Percentiles rank a stretch among this genome's conserved stretches.
Conservation (phyloP, 2,329 filamentous ascomycete genomes). For the Apiospora arundinis region DNA sequence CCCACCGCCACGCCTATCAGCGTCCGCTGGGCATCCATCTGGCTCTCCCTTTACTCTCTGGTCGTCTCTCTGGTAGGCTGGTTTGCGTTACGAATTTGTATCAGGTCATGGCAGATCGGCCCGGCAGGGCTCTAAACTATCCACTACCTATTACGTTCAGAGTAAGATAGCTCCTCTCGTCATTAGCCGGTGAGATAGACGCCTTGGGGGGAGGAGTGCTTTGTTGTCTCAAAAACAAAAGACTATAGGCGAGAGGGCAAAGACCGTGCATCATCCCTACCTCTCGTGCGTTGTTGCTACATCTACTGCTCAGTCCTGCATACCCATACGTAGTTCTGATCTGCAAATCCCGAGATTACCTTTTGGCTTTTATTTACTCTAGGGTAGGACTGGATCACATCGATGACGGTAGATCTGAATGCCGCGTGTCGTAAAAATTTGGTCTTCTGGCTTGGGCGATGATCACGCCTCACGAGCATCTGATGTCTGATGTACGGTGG, state of each 20-base stretch:
- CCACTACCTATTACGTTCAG: background rate
- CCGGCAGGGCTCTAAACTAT: background rate
- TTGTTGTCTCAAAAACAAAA: slow-evolving; percentile 11
- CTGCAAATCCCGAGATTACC: background rate
- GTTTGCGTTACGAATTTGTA: slow-evolving; percentile 10
- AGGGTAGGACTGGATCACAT: background rate
- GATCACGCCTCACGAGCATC: background rate
- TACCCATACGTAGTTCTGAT: slow-evolving; percentile 5
- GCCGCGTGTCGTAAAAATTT: background rate
- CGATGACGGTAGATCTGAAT: background rate
- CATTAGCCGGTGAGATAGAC: background rate
- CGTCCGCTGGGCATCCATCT: slow-evolving; percentile 16
- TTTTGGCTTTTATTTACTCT: background rate
- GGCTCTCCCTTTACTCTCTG: background rate
- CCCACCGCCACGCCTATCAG: slow-evolving; percentile 16
- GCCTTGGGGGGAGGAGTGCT: background rate
- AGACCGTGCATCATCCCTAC: background rate
- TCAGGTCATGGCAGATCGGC: slow-evolving; percentile 19
- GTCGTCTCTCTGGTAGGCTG: background rate
- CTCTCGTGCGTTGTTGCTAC: slow-evolving; percentile 10
- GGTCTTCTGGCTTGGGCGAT: background rate
- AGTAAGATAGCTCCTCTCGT: background rate
- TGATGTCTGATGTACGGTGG: background rate
- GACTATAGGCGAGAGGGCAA: background rate
- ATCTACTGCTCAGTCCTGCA: slow-evolving; percentile 1